Conservation (phyloP, 345 rosid genomes). For the Boechera divaricarpa region DNA sequence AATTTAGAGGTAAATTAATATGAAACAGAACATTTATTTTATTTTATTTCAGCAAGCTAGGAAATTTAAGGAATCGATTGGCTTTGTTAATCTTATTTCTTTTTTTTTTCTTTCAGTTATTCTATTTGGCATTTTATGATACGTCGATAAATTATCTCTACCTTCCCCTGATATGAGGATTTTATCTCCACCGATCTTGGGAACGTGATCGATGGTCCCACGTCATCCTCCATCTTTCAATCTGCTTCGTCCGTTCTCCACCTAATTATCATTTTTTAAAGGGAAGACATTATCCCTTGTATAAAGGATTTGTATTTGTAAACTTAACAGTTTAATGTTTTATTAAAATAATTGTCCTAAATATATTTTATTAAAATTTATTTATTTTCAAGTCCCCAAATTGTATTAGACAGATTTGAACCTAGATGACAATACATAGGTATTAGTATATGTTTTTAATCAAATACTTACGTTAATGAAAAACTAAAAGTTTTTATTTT, state of each 20-base stretch:
- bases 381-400: no score
- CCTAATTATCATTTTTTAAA: background rate
- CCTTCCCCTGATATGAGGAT: slow-evolving; percentile 33
- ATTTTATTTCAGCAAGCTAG: background rate
- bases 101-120: background rate
- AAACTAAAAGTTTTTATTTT: background rate
- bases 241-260: slow-evolving; percentile 13
- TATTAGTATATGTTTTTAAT: no score
- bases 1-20: background rate
- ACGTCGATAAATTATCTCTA: slow-evolving; percentile 8
- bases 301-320: background rate
- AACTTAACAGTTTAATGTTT: no score
- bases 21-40: background rate
- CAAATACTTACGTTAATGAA: no score
- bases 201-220: slow-evolving; percentile 34
- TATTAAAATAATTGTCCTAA: no score
- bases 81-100: background rate
- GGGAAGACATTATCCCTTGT: slow-evolving; percentile 1
- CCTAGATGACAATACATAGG: background rate
- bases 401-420: background rate
- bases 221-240: slow-evolving; percentile 17
- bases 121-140: background rate
- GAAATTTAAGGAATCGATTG: background rate
- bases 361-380: no score
- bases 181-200: slow-evolving; percentile 39